Evolutionary conservation across 1,284 basidiomycete genomes (phyloP).

Genomic region (Singerocomus inundabilis): DNA sequence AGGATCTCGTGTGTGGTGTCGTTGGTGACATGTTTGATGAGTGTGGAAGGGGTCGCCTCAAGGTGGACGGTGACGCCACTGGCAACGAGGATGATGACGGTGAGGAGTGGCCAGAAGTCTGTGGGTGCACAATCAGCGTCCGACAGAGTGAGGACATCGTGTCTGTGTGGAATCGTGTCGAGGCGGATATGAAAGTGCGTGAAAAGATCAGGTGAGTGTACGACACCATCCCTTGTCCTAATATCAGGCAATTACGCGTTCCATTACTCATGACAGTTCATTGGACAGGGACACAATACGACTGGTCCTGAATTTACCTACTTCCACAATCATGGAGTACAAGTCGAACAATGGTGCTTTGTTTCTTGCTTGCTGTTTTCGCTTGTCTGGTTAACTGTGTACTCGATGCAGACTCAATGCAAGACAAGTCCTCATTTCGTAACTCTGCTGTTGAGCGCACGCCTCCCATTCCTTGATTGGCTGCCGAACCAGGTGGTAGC

Average conservation of each 20-base stretch:
- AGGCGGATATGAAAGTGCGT: slow-evolving; percentile 61
- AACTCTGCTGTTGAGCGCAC: slow-evolving; percentile 61
- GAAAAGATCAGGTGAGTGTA: slow-evolving; percentile 71
- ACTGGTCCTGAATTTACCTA: slow-evolving; percentile 63
- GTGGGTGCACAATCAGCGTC: slow-evolving; percentile 82
- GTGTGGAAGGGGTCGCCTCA: slow-evolving; percentile 39
- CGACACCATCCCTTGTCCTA: background rate
- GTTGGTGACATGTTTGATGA: slow-evolving; percentile 79
- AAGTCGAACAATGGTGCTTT: slow-evolving; percentile 76
- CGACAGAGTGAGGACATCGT: slow-evolving; percentile 82
- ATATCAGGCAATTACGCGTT: background rate
- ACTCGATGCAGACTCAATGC: slow-evolving; percentile 64
- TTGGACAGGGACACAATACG: slow-evolving; percentile 63
- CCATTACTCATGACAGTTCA: background rate
- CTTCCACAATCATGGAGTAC: slow-evolving; percentile 76
- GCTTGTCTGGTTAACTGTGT: background rate
- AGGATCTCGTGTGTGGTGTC: slow-evolving; percentile 74
- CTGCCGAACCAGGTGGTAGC: background rate
- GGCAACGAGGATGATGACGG: slow-evolving; percentile 39
- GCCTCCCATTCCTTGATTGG: slow-evolving; percentile 31
- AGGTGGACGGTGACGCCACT: slow-evolving; percentile 27
- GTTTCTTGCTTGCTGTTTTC: background rate
- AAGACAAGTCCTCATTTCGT: slow-evolving; percentile 79
- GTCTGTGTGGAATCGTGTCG: slow-evolving; percentile 75
- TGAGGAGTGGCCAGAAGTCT: slow-evolving; percentile 71